phyloP scores from a whole-genome alignment of 192 early-diverging fungal genomes.

The Coemansia sp. region DNA sequence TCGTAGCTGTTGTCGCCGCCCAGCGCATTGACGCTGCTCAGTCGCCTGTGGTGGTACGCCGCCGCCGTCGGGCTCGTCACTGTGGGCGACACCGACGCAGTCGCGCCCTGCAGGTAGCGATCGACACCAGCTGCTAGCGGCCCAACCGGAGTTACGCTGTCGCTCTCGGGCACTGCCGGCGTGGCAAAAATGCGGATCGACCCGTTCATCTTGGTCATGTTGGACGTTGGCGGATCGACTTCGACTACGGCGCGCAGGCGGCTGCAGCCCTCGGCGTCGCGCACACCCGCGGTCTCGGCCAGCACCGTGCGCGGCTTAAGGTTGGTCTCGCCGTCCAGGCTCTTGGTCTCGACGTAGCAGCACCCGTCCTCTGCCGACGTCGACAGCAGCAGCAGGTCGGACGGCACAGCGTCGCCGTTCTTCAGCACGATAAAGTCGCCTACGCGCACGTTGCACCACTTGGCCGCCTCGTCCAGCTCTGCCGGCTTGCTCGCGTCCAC shows the following conservation, averaged over 20 bases:
- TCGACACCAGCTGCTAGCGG: conserved; percentile 9
- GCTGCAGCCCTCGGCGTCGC: conserved; percentile 75
- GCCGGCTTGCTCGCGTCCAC: conserved; percentile 29
- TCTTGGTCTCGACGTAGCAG: conserved; percentile 92
- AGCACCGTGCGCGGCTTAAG: conserved; percentile 78
- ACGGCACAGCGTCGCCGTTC: conserved; percentile 82
- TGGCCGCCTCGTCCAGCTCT: conserved; percentile 51
- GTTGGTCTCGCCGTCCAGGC: conserved; percentile 98
- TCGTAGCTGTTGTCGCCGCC: conserved; percentile 34
- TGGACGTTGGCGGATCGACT: conserved; percentile 73
- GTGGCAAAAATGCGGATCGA: conserved; percentile 53
- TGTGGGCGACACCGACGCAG: conserved; percentile 15
- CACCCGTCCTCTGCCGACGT: conserved; percentile 73
- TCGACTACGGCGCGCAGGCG: conserved; percentile 65
- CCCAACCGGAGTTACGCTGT: conserved; percentile 11
- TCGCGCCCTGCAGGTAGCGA: conserved; percentile 19
- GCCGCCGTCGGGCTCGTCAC: conserved; percentile 11
- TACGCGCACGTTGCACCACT: conserved; percentile 72
- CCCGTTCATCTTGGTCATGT: conserved; percentile 76
- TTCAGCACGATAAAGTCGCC: conserved; percentile 86
- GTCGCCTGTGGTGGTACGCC: not conserved
- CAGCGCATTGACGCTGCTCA: conserved; percentile 2
- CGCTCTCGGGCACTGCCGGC: conserved; percentile 22
- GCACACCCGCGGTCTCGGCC: conserved; percentile 64
- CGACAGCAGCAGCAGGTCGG: conserved; percentile 79